Evolutionary conservation across 2,329 filamentous ascomycete genomes (phyloP), one percentile per base, ranked within the genome.

Genomic region (Fusarium anguioides): DNA sequence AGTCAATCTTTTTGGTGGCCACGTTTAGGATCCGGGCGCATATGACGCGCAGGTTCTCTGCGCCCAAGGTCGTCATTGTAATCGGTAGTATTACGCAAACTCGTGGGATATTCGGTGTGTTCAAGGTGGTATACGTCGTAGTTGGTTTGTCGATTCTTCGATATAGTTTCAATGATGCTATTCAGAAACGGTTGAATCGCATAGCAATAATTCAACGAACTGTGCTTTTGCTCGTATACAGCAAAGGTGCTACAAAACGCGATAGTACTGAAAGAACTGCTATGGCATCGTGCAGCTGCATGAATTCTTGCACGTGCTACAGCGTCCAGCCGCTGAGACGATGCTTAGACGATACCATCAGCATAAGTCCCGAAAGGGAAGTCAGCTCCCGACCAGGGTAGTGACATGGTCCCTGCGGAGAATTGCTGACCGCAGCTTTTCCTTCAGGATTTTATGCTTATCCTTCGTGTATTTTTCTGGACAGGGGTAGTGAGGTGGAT

Each of bases 41-140:
- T 48, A 48, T 48, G 45, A 37, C 45, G 45, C 45, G 45, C 45
- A 48, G 45, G 45, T 48, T 48, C n/a, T 48, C 45, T 48, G 33
- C 45, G 31, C 45, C 11, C 45, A 48, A 48, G 45, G 33, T 33
- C 33, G 45, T 20, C 45, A 48, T 48, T 20, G 45, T 48, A 48
- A 48, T 37, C 45, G 45, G 20, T 48, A 33, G 45, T 48, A 37
- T 48, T 37, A 37, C 37, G 45, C 33, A 37, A 48, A 48, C 33
- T 48, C 21, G 45, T 48, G 45, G 33, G 45, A 37, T 48, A 20
- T 37, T 48, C 45, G 31, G 45, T 48, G 33, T 48, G 45, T 48
- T 48, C 33, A 37, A 37, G 45, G 45, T 48, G 31, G 45, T 48
- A 37, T 48, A 37, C 37, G 23, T 37, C 45, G 33, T 37, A 23